These are phyloP conservation scores for Citrullus amarus DNA, from an alignment of 306 rosid genomes.

Conservation along the genomic window DNA sequence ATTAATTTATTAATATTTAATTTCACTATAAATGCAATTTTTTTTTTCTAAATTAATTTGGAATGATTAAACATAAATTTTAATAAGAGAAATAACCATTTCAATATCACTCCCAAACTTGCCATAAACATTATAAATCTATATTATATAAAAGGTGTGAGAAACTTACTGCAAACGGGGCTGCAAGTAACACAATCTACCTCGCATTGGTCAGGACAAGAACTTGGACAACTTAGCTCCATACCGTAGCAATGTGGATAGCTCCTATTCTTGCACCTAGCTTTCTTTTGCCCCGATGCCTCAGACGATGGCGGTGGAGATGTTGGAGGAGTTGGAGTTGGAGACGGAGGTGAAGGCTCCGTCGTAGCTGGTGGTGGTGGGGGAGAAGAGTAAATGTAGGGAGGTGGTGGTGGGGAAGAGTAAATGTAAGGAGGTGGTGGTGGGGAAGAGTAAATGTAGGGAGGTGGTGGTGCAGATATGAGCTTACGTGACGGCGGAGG, in stretches of 20 bases:
- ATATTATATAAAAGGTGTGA: background rate
- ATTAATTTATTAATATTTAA: too few relatives aligned
- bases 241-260: slow-evolving; percentile 28
- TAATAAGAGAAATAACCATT: too few relatives aligned
- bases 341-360: background rate
- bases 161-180: slow-evolving; percentile 50
- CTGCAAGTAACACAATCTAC: slow-evolving; percentile 49
- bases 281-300: slow-evolving; percentile 6
- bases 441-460: background rate
- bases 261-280: slow-evolving; percentile 29
- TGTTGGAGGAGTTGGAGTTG: background rate
- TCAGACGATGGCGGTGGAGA: background rate
- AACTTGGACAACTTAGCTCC: slow-evolving; percentile 33
- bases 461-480: too few relatives aligned
- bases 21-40: too few relatives aligned
- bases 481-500: background rate
- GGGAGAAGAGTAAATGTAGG: background rate
- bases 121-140: too few relatives aligned
- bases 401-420: slow-evolving; percentile 8
- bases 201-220: slow-evolving; percentile 38
- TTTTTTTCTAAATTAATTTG: too few relatives aligned
- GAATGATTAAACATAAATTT: too few relatives aligned
- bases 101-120: too few relatives aligned
- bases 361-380: slow-evolving; percentile 14
- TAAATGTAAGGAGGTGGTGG: background rate